Percentiles rank a stretch among this genome's conserved stretches.
These are phyloP conservation scores for Berkeleyomyces basicola DNA, from an alignment of 2,329 filamentous ascomycete genomes.

Conservation along the genomic window DNA sequence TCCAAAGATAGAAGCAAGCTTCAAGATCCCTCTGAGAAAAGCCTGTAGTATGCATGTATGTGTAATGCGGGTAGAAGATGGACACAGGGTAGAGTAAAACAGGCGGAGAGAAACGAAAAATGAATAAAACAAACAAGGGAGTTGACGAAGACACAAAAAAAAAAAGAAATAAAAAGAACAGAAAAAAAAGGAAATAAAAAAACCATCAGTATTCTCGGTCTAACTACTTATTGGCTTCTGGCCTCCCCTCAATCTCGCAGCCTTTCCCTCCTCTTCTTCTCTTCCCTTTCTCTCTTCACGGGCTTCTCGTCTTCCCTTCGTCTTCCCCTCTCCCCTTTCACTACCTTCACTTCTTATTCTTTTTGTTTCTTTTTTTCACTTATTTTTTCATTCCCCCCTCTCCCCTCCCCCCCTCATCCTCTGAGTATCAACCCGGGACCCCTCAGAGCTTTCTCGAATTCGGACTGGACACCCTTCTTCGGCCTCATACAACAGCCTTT, in stretches of 20 bases:
- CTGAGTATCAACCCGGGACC: neutral
- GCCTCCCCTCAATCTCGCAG: constrained; percentile 23
- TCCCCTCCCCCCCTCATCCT: constrained; percentile 17
- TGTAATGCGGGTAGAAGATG: neutral
- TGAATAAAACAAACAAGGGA: neutral
- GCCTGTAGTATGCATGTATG: neutral
- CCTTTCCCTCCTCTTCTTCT: constrained; percentile 25
- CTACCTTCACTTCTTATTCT: neutral
- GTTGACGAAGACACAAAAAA: neutral
- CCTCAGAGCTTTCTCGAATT: constrained; percentile 1
- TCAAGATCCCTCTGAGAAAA: neutral
- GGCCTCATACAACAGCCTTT: neutral
- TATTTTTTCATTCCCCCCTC: constrained; percentile 19
- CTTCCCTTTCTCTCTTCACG: constrained; percentile 14
- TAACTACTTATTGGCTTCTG: neutral
- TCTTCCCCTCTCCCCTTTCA: neutral
- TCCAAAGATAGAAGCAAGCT: neutral
- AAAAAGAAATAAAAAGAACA: neutral
- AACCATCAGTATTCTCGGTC: neutral
- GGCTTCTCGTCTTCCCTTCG: constrained; percentile 14
- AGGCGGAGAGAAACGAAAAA: neutral
- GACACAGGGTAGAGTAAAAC: neutral
- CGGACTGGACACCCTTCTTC: constrained; percentile 4
- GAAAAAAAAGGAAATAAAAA: neutral
- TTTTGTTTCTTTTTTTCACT: constrained; percentile 19